Conservation (phyloP, 1,284 basidiomycete species). For the Ganoderma meredithae region DNA sequence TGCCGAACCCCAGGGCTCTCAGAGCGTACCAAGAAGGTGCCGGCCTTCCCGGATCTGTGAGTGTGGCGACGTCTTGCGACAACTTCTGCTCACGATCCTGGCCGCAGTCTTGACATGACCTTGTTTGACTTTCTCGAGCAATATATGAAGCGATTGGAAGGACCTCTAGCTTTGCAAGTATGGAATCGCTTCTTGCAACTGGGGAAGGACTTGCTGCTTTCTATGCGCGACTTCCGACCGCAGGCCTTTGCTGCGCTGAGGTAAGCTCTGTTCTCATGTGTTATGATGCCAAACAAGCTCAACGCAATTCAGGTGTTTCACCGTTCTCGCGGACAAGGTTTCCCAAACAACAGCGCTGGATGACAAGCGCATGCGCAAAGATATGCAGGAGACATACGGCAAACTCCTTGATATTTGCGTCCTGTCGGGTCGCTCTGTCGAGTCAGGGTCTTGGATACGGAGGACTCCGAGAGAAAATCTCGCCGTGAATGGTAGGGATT, state of each 20-base stretch:
- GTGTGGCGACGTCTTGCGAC: conserved; percentile 36
- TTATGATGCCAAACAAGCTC: not conserved
- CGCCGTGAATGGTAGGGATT: conserved; percentile 68
- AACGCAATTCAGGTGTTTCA: conserved; percentile 68
- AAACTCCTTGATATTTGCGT: conserved; percentile 89
- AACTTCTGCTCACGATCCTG: conserved; percentile 15
- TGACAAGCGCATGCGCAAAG: conserved; percentile 88
- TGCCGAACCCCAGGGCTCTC: conserved; percentile 58
- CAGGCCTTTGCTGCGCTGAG: conserved; percentile 81
- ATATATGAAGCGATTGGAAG: conserved; percentile 87
- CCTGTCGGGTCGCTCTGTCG: conserved; percentile 78
- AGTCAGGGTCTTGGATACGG: conserved; percentile 83
- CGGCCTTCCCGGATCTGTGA: conserved; percentile 74
- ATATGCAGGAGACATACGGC: conserved; percentile 90
- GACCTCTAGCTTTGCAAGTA: conserved; percentile 89
- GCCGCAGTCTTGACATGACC: conserved; percentile 64
- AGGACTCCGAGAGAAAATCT: conserved; percentile 68
- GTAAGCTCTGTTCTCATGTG: conserved; percentile 48
- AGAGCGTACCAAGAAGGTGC: conserved; percentile 64
- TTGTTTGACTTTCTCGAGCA: conserved; percentile 89
- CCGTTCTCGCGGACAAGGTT: conserved; percentile 83
- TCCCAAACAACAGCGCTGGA: conserved; percentile 90
- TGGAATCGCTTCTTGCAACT: conserved; percentile 86
- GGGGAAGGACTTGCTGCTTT: conserved; percentile 78
- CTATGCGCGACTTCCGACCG: conserved; percentile 66